Evolutionary conservation across 495 filamentous ascomycete species (phyloP), one percentile per base, ranked within the genome.

Genomic region (Penicillium cinerascens): DNA sequence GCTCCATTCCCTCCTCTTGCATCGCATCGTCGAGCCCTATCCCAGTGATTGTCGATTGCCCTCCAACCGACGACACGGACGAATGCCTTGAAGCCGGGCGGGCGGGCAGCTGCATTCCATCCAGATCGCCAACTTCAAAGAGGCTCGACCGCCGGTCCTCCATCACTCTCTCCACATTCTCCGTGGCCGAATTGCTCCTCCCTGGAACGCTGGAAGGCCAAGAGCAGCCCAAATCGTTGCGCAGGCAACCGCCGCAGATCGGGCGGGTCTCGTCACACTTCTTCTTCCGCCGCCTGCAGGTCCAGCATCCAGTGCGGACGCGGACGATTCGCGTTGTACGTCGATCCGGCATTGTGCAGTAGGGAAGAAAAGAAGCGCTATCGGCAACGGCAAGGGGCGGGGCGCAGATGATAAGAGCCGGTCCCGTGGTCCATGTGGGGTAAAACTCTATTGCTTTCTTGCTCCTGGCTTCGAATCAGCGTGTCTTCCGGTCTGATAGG

Each of bases 181-280:
- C 23, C 1, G 52, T 42, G n/a, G 43, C 44, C 4, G 64, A 51
- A 45, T 50, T 51, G 17, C 50, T 46, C 25, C 44, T 58, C 23
- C 56, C 56, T 3, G 61, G 57, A 17, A 66, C 36, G 18, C 36
- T 58, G 6, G 59, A 44, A 4, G 69, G 67, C 69, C 69, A 72
- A n/a, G 58, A 47, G 46, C 69, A 72, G 18, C 40, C 55, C 3
- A 70, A 52, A 23, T 68, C 63, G 51, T 71, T 64, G 26, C 60
- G 60, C 39, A 52, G 65, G 73, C 83, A 72, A 23, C 69, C 69
- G 15, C 80, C 78, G 82, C 89, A 93, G 33, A 78, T 73, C 33
- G 91, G 90, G 53, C 87, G 89, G 11, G 79, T 74, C 72, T 93
- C 90, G 62, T 93, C 90, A 69, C 90, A 95, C 76, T 95, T 95